Percentiles rank a stretch among this genome's conserved stretches.
Evolutionary conservation across 2,329 filamentous ascomycete genomes (phyloP).

Genomic region (Fusarium sp.): DNA sequence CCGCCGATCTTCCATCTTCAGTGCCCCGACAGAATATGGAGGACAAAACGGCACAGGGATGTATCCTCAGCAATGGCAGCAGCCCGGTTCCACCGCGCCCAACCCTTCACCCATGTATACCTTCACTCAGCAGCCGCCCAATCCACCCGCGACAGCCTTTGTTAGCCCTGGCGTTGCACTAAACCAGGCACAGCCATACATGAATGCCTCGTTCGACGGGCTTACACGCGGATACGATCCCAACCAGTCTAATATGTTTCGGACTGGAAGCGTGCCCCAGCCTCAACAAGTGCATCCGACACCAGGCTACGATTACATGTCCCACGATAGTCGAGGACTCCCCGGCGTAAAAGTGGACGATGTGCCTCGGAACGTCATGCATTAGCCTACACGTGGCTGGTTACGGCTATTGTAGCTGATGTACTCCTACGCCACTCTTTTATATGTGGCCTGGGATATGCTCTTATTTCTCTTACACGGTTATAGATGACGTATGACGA

Average conservation of each 20-base stretch:
- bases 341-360: conserved; percentile 52
- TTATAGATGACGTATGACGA: conserved; percentile 45
- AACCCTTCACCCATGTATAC: conserved; percentile 62
- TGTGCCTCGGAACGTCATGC: conserved; percentile 50
- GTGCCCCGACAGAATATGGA: conserved; percentile 59
- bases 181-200: conserved; percentile 53
- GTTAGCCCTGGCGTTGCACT: conserved; percentile 53
- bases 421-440: conserved; percentile 2
- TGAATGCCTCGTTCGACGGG: conserved; percentile 55
- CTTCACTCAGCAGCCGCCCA: conserved; percentile 59
- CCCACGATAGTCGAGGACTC: conserved; percentile 53
- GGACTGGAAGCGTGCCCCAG: conserved; percentile 51
- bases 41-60: conserved; percentile 56
- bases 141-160: conserved; percentile 51
- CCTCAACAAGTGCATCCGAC: conserved; percentile 49
- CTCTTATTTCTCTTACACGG: conserved; percentile 30
- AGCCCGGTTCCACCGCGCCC: conserved; percentile 59
- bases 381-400: conserved; percentile 29
- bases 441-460: conserved; percentile 15
- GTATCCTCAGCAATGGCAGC: conserved; percentile 63
- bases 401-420: conserved; percentile 6
- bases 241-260: conserved; percentile 53
- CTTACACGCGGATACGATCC: conserved; percentile 55
- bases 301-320: conserved; percentile 55
- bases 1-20: conserved; percentile 62